Evolutionary conservation across 2,329 filamentous ascomycete genomes (phyloP), one percentile per base, ranked within the genome.

Genomic region (Acrocalymma vagum): DNA sequence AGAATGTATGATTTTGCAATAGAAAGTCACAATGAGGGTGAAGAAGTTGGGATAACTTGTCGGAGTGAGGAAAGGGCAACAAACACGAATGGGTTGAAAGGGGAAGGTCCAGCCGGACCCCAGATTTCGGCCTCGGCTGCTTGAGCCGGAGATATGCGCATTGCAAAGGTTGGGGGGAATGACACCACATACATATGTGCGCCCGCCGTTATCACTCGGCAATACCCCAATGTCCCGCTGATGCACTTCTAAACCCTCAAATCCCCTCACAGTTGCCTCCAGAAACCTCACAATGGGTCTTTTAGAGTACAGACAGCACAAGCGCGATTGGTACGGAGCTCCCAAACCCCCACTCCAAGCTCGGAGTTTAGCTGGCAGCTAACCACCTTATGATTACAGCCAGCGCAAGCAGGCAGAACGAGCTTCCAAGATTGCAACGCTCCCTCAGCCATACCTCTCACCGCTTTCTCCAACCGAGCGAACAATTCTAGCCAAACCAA

Each of bases 391-490:
- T 21, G 27, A 44, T 45, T 13, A 33, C 61, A 96, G 90, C 74
- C 78, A 83, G 57, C 80, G 83, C 68, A 96, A 96, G 76, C 88
- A 94, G 72, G 72, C 83, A 47, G 84, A 95, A 68, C 86, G 93
- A 26, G 75, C 78, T 11, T 73, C 79, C 33, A 84, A 88, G 36
- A 88, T 96, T 55, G 77, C 79, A 23, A 79, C 78, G 5, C 81
- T 96, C 6, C 79, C 82, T 1, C 70, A 79, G 1, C 66, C 74
- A 11, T 95, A 94, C 70, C 84, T 82, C 40, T 78, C 74, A 13
- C 78, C 84, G 2, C 80, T 95, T 48, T 85, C 84, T 3, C 55
- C 77, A 1, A 55, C 76, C 25, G 90, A 96, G 56, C 79, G 81
- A 31, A 74, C 79, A 3, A 86, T 90, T 38, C 76, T 96, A 41